phyloP scores from a whole-genome alignment of 2,329 filamentous ascomycete species.

The Colletotrichum filicis region DNA sequence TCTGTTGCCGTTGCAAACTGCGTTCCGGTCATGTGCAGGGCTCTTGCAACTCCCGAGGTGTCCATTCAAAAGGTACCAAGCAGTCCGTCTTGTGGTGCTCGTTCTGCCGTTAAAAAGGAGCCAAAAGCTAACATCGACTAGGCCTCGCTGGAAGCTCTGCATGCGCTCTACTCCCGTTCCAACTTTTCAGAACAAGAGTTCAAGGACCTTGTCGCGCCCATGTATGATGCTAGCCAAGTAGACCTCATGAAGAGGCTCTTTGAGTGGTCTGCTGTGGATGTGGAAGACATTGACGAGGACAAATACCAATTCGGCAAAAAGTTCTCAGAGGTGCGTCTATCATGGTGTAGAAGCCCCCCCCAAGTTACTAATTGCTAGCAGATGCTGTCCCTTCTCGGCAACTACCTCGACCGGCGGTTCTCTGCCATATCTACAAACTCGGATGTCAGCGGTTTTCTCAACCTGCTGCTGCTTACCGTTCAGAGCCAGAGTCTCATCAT shows the following conservation, averaged over 20 bases:
- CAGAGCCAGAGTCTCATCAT: conserved; percentile 90
- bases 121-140: conserved; percentile 48
- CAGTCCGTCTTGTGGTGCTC: background rate
- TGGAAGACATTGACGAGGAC: conserved; percentile 87
- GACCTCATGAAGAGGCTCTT: conserved; percentile 79
- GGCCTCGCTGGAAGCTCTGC: conserved; percentile 85
- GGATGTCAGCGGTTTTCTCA: conserved; percentile 80
- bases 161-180: conserved; percentile 80
- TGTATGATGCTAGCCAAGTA: conserved; percentile 80
- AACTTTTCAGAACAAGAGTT: conserved; percentile 84
- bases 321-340: conserved; percentile 79
- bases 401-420: conserved; percentile 84
- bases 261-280: conserved; percentile 82
- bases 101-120: background rate
- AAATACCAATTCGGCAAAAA: conserved; percentile 95
- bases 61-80: conserved; percentile 75
- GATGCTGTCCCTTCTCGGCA: conserved; percentile 87
- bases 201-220: conserved; percentile 78
- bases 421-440: conserved; percentile 69
- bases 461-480: conserved; percentile 81
- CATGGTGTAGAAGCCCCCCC: too few species aligned
- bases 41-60: conserved; percentile 76
- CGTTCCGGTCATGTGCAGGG: conserved; percentile 76
- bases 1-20: conserved; percentile 79
- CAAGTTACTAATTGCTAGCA: conserved; percentile 46